Evolutionary conservation across 2,329 filamentous ascomycete species (phyloP), one percentile per base, ranked within the genome.

Genomic region (Beauveria pseudobassiana): DNA sequence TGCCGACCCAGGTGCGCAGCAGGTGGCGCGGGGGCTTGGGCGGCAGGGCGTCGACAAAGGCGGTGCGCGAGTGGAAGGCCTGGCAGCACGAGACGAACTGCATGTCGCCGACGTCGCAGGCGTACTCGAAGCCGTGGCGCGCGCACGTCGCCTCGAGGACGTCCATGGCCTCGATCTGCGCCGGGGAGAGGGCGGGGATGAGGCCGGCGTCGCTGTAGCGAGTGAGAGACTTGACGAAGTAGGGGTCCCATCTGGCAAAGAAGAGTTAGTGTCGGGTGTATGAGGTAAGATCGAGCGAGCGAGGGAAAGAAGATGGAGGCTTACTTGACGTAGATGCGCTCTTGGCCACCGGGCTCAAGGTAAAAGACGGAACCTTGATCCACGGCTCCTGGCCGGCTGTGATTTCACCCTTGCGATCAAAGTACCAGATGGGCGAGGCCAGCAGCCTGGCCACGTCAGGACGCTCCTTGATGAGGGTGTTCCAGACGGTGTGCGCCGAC

Each of bases 351-450:
- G 40, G 56, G 14, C 76, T 96, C 91, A 2, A 93, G 78, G 73
- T 91, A 96, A 67, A 95, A 84, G 12, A 96, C 84, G 12, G 80
- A 34, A 87, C 85, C 54, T 81, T 80, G 68, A 91, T 90, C 75
- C 86, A 96, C 61, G 86, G 85, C 63, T 93, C 84, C 74, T 96
- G 82, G 22, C 89, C 90, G 14, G 79, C 76, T 38, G 85, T 89
- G 2, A 85, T 85, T 78, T 96, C 91, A 10, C 91, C 91, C 77
- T 96, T 96, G 62, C 91, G 87, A 75, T 96, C 91, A 72, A 96
- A 93, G 77, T 96, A 95, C 91, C 91, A 96, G 66, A 91, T 86
- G 0, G 91, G 91, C 70, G 87, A 77, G 1, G 88, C 87, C 63
- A 96, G 78, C 5, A 86, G 81, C 71, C 89, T 84, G 0, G 90